These are phyloP conservation scores for Chloris gayana DNA, from an alignment of 176 grass and related monocot species.

Conservation along the genomic window DNA sequence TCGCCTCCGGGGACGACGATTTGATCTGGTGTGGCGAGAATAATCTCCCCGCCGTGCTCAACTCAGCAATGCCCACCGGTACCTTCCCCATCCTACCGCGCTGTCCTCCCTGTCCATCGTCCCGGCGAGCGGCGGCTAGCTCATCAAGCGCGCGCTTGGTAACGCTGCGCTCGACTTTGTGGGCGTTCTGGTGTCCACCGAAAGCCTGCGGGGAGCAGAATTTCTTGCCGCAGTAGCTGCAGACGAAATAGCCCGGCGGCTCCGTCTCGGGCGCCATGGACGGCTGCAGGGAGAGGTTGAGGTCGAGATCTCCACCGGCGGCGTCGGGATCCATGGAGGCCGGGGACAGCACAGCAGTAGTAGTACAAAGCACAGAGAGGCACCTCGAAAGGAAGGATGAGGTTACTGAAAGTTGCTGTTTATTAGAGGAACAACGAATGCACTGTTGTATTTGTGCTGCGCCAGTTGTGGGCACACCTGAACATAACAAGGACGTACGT, in stretches of 20 bases:
- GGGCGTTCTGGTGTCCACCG: slow-evolving; percentile 92
- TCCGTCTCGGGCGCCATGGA: slow-evolving; percentile 37
- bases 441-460: neutral
- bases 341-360: no score
- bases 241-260: slow-evolving; percentile 67
- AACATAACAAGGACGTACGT: neutral
- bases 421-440: neutral
- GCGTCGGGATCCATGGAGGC: slow-evolving; percentile 44
- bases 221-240: slow-evolving; percentile 82
- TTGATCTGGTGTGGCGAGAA: slow-evolving; percentile 23
- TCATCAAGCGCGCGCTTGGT: slow-evolving; percentile 54
- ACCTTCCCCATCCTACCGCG: slow-evolving; percentile 7
- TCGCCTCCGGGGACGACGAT: neutral
- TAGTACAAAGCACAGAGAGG: no score
- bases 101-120: neutral
- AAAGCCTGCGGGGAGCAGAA: slow-evolving; percentile 85
- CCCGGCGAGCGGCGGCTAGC: slow-evolving; percentile 38
- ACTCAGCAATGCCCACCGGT: slow-evolving; percentile 13
- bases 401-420: no score
- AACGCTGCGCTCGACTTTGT: slow-evolving; percentile 82
- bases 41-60: neutral
- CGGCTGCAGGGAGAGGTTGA: slow-evolving; percentile 62
- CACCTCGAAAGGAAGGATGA: neutral
- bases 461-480: neutral
- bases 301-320: slow-evolving; percentile 47